Percentiles rank a stretch among this genome's conserved stretches.
Evolutionary conservation across 2,329 filamentous ascomycete species (phyloP).

Genomic region (Didymella glomerata): DNA sequence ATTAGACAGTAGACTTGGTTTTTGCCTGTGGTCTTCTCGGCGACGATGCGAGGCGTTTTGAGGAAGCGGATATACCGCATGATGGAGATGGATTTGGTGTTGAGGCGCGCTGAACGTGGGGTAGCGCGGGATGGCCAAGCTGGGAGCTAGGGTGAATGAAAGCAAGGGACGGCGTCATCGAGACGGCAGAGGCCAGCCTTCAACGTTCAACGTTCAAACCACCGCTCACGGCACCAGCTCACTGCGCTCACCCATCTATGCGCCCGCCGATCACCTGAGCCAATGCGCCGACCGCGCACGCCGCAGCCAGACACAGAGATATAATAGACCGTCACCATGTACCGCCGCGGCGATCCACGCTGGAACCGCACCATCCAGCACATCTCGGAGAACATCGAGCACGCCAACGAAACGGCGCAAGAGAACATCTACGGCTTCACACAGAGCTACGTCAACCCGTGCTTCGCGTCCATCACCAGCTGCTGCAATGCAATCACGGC

Average conservation of each 20-base stretch:
- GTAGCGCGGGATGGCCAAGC: conserved; percentile 10
- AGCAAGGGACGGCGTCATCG: conserved; percentile 13
- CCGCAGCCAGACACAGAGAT: conserved; percentile 5
- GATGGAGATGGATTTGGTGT: conserved; percentile 3
- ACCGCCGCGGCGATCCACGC: conserved; percentile 76
- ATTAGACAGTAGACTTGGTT: conserved; percentile 54
- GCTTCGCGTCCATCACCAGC: conserved; percentile 71
- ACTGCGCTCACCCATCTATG: conserved; percentile 37
- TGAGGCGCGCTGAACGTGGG: conserved; percentile 9
- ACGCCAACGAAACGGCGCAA: conserved; percentile 89
- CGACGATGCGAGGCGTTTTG: conserved; percentile 64
- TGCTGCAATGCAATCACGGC: conserved; percentile 76
- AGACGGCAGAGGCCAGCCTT: conserved; percentile 1
- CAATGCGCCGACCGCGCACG: conserved; percentile 8
- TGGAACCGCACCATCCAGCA: conserved; percentile 94
- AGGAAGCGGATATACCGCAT: conserved; percentile 72
- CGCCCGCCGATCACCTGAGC: conserved; percentile 32
- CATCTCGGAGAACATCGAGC: conserved; percentile 87
- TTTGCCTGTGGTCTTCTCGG: conserved; percentile 42
- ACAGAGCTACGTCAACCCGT: conserved; percentile 84
- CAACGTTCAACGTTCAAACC: conserved; percentile 10
- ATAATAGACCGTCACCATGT: conserved; percentile 55
- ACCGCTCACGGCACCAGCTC: conserved; percentile 6
- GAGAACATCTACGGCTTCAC: conserved; percentile 89
- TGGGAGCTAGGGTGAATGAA: conserved; percentile 7